Base-by-base conservation (phyloP, 2,329 filamentous ascomycete species). In the Ophiostoma montium region DNA sequence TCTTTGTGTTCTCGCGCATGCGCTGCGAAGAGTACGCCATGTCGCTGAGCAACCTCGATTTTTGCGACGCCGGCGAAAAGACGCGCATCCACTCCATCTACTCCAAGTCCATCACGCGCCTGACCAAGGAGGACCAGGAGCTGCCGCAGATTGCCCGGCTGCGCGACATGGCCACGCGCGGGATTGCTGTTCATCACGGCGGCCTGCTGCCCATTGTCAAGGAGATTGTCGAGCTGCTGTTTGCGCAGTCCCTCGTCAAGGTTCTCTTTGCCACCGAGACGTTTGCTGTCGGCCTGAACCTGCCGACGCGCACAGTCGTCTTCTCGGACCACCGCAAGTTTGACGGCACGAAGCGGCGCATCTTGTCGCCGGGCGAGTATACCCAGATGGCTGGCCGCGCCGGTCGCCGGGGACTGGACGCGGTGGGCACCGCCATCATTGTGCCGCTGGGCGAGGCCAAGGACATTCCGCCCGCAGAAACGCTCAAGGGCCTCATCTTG, bases 1-100 rank as follows among this genome's bases (percentile, higher is more conserved):
- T 98, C 56, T 98, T 98, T 61, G 90, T 98, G 50, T 98, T 98
- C 65, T 98, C 92, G 3, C 98, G 96, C 69, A 95, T 92, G 65
- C 75, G 92, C 47, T 96, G 92, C 59, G 92, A 98, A 64, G 88
- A 96, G 61, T 98, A 96, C 62, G 92, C 92, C 1, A 87, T 95
- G 62, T 90, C 92, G 0, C 71, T 98, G 19, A 90, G 86, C 53
- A 96, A 95, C 60, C 82, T 95, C 56, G 92, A 98, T 61, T 96
- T 94, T 60, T 94, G 85, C 62, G 95, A 84, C 6, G 87, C 89
- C 1, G 76, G 82, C 3, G 92, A 98, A 67, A 96, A 95, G 74
- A 98, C 92, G 58, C 82, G 86, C 42, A 94, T 94, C 51, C 90
- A 98, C 62, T 95, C 96, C 85, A 90, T 88, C 33, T 88, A 98